phyloP scores from a whole-genome alignment of 208 protist species.

The Endotrypanum monterogeii region DNA sequence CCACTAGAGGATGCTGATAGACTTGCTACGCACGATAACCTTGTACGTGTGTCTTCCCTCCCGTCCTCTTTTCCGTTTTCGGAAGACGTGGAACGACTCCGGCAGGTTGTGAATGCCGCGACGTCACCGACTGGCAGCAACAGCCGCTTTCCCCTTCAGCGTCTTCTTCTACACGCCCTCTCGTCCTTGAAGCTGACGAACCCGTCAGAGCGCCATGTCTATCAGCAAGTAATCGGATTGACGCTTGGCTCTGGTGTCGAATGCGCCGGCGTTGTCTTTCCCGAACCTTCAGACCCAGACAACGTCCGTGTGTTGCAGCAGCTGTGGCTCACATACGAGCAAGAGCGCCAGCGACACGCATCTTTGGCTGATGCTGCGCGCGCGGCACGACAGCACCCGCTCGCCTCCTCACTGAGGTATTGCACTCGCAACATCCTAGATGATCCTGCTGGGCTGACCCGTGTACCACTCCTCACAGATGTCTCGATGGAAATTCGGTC shows the following conservation, averaged over 20 bases:
- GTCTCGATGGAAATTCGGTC: background rate
- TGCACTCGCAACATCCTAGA: constrained; percentile 2
- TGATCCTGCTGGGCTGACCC: constrained; percentile 13
- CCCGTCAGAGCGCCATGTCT: constrained; percentile 10
- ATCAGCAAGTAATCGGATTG: constrained; percentile 35
- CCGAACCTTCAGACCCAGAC: constrained; percentile 35
- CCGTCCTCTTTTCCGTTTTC: background rate
- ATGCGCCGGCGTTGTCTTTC: constrained; percentile 53
- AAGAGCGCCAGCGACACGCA: constrained; percentile 27
- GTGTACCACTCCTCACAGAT: constrained; percentile 26
- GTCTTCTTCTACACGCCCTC: constrained; percentile 22
- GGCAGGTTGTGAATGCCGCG: constrained; percentile 1
- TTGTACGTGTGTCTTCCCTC: constrained; percentile 1
- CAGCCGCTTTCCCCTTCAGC: constrained; percentile 16
- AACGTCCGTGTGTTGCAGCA: constrained; percentile 66
- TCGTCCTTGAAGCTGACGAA: constrained; percentile 7
- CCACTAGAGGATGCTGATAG: constrained; percentile 37
- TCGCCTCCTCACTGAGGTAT: constrained; percentile 18
- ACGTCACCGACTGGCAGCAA: background rate
- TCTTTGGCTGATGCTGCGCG: constrained; percentile 25
- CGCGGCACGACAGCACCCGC: constrained; percentile 22
- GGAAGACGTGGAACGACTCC: constrained; percentile 14
- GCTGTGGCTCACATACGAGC: constrained; percentile 30
- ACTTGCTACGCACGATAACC: constrained; percentile 12
- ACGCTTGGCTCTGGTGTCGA: constrained; percentile 65